Base-by-base conservation (phyloP, 2,329 filamentous ascomycete genomes). In the Curvularia lunata region DNA sequence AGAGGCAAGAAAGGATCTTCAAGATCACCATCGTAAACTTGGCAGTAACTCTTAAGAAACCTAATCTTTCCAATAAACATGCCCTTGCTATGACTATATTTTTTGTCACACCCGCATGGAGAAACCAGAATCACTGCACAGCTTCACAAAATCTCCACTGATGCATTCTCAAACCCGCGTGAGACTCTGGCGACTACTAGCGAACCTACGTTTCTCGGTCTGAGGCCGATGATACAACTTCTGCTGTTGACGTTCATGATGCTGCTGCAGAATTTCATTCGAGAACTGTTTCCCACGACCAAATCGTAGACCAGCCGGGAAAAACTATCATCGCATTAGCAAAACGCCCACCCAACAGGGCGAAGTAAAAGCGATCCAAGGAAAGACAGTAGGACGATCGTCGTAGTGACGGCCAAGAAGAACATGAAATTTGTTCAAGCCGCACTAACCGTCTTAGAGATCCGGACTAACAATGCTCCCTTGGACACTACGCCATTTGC, bases 381-480 rank as follows among this genome's bases (percentile, higher is more conserved):
- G 34, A 37, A 37, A 37, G 34, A 37, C 16, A 37, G 34, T 37
- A 18, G 34, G 16, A 30, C 16, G 6, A 8, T 47, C 18, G 18
- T 46, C n/a, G 5, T 27, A 38, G 43, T 45, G 54, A 47, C 46
- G 28, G 52, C 43, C 30, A 47, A 43, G 34, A 54, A 54, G 28
- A 50, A 48, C 41, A 27, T 16, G 34, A 25, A 48, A 27, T 58
- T 52, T 21, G 27, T 48, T 61, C 67, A 65, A 53, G 64, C 57
- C 63, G 28, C 47, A 74, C 71, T 75, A 52, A 77, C 67, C 63
- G 63, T 70, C 70, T 93, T 95, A 50, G 83, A 83, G 50, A 97
- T 84, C 74, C 87, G 88, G 28, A 97, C 86, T 58, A 98, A 77
- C 49, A 98, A 70, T 13, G 87, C 82, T 0, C 91, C 92, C 21